These are phyloP conservation scores for Colletotrichum orbiculare DNA, from an alignment of 2,329 filamentous ascomycete genomes.

Conservation along the genomic window DNA sequence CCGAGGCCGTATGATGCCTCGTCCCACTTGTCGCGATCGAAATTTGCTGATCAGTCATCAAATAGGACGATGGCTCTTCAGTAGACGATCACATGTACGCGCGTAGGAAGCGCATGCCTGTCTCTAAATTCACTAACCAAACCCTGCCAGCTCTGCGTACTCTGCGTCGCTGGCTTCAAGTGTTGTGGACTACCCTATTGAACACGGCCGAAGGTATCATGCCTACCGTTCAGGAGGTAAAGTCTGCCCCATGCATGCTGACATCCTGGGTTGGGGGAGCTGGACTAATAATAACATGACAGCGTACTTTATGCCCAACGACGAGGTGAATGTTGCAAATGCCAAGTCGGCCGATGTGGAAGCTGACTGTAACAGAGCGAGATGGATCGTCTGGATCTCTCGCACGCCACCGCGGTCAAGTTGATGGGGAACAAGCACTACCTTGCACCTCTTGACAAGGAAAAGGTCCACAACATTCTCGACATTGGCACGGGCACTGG, in stretches of 20 bases:
- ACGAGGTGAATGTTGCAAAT: conserved; percentile 41
- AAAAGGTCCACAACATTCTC: conserved; percentile 47
- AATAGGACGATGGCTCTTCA: too few relatives aligned
- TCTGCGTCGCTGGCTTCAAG: conserved; percentile 16
- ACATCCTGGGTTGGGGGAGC: too few relatives aligned
- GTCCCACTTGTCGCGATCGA: too few relatives aligned
- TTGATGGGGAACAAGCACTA: conserved; percentile 43
- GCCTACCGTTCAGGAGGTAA: conserved; percentile 35
- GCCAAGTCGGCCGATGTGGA: too few relatives aligned
- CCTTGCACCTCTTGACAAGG: conserved; percentile 43
- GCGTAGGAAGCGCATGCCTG: too few relatives aligned
- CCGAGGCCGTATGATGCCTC: too few relatives aligned
- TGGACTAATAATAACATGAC: background rate
- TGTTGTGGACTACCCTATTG: conserved; percentile 12
- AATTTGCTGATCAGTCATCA: too few relatives aligned
- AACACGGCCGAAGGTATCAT: conserved; percentile 28
- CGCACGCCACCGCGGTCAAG: conserved; percentile 47
- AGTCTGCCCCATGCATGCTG: background rate
- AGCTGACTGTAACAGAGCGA: background rate
- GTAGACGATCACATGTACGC: too few relatives aligned
- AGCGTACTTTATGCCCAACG: conserved; percentile 43
- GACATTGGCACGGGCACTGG: conserved; percentile 58
- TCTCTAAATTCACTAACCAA: too few relatives aligned
- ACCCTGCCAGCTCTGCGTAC: background rate
- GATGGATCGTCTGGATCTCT: conserved; percentile 48